Percentiles rank a stretch among this genome's conserved stretches.
Evolutionary conservation across 2,329 filamentous ascomycete species (phyloP).

Genomic region (Aspergillus pseudonomiae): DNA sequence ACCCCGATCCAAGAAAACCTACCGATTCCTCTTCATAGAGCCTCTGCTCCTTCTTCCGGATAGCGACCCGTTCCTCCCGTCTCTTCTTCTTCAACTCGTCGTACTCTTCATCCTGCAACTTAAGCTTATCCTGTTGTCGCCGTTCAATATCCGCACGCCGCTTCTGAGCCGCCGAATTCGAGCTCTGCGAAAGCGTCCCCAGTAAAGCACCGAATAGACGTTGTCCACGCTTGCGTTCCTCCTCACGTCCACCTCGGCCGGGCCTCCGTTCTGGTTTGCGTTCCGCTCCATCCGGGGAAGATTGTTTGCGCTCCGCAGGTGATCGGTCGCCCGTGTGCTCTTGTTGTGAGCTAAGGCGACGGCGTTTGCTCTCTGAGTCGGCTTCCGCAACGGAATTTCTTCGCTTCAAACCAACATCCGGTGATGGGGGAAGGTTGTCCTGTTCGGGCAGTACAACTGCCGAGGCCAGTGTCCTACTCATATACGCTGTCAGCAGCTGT

Average conservation of each 20-base stretch:
- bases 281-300: conserved; percentile 25
- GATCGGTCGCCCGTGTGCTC: conserved; percentile 26
- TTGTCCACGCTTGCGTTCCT: conserved; percentile 83
- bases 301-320: conserved; percentile 25
- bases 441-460: conserved; percentile 57
- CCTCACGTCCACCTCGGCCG: conserved; percentile 53
- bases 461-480: conserved; percentile 49
- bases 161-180: conserved; percentile 64
- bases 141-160: conserved; percentile 79
- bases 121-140: conserved; percentile 78
- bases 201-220: conserved; percentile 83
- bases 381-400: conserved; percentile 55
- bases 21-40: conserved; percentile 77
- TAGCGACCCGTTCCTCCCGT: conserved; percentile 62
- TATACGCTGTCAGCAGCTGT: conserved; percentile 7
- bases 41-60: conserved; percentile 70
- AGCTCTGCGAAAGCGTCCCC: conserved; percentile 75
- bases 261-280: conserved; percentile 22
- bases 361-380: conserved; percentile 53
- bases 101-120: conserved; percentile 72
- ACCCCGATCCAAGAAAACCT: conserved; percentile 39
- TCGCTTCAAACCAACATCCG: conserved; percentile 49
- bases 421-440: conserved; percentile 30
- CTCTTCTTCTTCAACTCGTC: conserved; percentile 68
- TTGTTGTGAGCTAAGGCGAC: conserved; percentile 48